Evolutionary conservation across 352 stramenopile species (phyloP), one percentile per base, ranked within the genome.

Genomic region (Thraustotheca clavata): DNA sequence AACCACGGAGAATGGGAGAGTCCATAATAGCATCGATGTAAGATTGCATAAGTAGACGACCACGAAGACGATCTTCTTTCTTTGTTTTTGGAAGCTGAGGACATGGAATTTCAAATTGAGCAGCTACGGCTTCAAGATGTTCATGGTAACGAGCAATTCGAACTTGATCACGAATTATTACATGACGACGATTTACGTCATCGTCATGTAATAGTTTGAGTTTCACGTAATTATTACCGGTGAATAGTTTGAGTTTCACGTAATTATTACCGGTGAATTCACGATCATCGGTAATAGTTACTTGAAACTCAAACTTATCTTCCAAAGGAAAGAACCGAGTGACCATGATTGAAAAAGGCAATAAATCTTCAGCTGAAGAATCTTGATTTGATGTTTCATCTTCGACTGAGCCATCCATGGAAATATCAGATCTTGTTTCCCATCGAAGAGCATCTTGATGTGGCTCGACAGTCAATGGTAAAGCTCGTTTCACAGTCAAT

Each of bases 281-380:
- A 9, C 48, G 24, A 22, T 40, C 50, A 27, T 60, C 26, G 33
- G 48, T 49, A 6, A 65, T 32, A 9, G 36, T 39, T 5, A 65
- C 39, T 29, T 22, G 22, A 33, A 65, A 65, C 57, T 65, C 57
- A 54, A 65, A 65, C 38, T 65, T 65, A 33, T 54, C 57, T 54
- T 65, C 57, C 1, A 65, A 43, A 12, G 57, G 57, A 27, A 55
- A 65, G 57, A 55, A 65, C 1, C 57, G 38, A 11, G 38, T 65
- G 57, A 65, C 57, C 4, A 4, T 7, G 14, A 65, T 46, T 5
- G 57, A 29, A 32, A 33, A 65, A 9, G 38, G 27, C 16, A 8
- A 26, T 6, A 40, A 26, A 20, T 36, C 14, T 3, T 31, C 27
- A 8, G 18, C 8, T 27, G 46, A 18, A 20, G 52, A 9, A 4